Evolutionary conservation across 2,329 filamentous ascomycete species (phyloP).

Genomic region (Colletotrichum australisinense): DNA sequence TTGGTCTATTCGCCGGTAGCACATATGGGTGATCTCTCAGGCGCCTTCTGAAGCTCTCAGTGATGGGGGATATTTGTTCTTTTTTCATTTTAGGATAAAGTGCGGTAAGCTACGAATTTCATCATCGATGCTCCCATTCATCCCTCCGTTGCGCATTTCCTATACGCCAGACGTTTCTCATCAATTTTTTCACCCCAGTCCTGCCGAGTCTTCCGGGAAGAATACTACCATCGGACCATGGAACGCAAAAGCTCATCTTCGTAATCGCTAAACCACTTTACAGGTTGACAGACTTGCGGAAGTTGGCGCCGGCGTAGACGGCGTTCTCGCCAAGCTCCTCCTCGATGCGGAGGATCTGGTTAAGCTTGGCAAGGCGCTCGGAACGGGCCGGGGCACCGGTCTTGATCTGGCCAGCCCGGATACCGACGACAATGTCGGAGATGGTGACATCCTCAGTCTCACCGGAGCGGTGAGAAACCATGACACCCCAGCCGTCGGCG

Average conservation of each 20-base stretch:
- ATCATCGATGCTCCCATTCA: conserved; percentile 25
- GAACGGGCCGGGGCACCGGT: conserved; percentile 95
- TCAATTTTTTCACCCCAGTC: conserved; percentile 17
- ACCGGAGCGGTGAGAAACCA: conserved; percentile 99
- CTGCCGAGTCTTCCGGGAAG: neutral
- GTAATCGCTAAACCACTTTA: conserved; percentile 57
- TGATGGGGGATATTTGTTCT: conserved; percentile 1
- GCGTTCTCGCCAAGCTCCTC: conserved; percentile 96
- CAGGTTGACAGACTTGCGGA: conserved; percentile 91
- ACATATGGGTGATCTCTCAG: neutral
- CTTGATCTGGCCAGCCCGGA: conserved; percentile 98
- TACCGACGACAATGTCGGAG: conserved; percentile 96
- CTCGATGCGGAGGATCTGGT: conserved; percentile 99
- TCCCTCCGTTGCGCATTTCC: conserved; percentile 29
- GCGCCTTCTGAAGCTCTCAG: neutral
- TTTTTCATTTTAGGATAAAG: conserved; percentile 23
- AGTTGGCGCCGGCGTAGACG: conserved; percentile 90
- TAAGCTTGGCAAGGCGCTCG: conserved; percentile 99
- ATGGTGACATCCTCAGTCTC: conserved; percentile 99
- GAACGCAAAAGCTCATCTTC: conserved; percentile 4
- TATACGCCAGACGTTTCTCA: conserved; percentile 28
- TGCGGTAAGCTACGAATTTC: conserved; percentile 31
- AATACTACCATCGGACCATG: neutral
- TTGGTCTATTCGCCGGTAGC: neutral
- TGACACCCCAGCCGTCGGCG: conserved; percentile 95